These are phyloP conservation scores for Tylopilus sp. DNA, from an alignment of 768 basidiomycete species.

Conservation along the genomic window DNA sequence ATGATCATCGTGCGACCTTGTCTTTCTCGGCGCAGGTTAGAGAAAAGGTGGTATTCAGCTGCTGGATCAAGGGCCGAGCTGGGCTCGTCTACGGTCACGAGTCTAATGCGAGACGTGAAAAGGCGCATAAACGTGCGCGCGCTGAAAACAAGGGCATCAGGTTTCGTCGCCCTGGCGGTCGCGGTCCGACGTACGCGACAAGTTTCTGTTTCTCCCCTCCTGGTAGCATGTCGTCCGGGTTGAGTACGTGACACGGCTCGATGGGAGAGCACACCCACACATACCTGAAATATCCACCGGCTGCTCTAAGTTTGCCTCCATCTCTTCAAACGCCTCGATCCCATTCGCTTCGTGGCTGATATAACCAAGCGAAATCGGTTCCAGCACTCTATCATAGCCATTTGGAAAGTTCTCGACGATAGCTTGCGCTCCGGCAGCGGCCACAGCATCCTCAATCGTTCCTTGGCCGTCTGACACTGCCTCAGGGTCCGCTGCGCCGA, in stretches of 20 bases:
- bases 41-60: slow-evolving; percentile 10
- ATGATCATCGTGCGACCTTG: slow-evolving; percentile 27
- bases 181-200: slow-evolving; percentile 20
- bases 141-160: too few species aligned
- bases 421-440: too few species aligned
- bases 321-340: slow-evolving; percentile 9
- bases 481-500: slow-evolving; percentile 4
- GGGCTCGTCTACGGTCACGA: slow-evolving; percentile 37
- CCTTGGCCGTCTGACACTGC: slow-evolving; percentile 10
- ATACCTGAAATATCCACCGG: slow-evolving; percentile 23
- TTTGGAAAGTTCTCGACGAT: slow-evolving; percentile 32
- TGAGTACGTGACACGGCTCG: too few species aligned
- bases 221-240: slow-evolving; percentile 12
- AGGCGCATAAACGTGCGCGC: slow-evolving; percentile 44
- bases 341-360: slow-evolving; percentile 25
- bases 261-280: too few species aligned
- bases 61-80: slow-evolving; percentile 34
- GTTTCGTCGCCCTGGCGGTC: too few species aligned
- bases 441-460: background rate
- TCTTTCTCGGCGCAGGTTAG: slow-evolving; percentile 24
- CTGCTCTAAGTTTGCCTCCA: slow-evolving; percentile 21
- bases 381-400: slow-evolving; percentile 38
- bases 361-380: slow-evolving; percentile 28
- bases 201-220: slow-evolving; percentile 33
- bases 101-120: slow-evolving; percentile 25